phyloP scores from a whole-genome alignment of 495 filamentous ascomycete species.

The Penicillium atrosanguineum region DNA sequence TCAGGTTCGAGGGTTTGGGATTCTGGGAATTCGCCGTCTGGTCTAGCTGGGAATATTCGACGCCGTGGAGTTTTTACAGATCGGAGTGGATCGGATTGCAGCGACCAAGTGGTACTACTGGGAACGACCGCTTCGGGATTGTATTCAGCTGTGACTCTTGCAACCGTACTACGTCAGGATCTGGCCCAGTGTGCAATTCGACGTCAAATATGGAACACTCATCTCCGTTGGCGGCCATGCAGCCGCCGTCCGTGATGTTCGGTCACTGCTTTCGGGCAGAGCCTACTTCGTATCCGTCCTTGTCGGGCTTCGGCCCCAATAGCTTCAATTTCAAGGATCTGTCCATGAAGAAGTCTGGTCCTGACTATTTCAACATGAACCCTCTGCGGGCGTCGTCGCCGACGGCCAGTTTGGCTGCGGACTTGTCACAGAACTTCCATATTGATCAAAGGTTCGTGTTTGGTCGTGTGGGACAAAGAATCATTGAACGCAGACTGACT shows the following conservation, averaged over 20 bases:
- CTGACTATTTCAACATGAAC: conserved; percentile 76
- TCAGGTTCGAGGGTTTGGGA: conserved; percentile 19
- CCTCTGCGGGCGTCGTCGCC: conserved; percentile 82
- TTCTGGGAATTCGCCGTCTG: conserved; percentile 1
- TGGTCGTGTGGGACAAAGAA: not conserved
- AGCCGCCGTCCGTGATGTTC: conserved; percentile 65
- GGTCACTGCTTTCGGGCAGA: conserved; percentile 56
- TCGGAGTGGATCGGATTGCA: not conserved
- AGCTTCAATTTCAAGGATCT: conserved; percentile 72
- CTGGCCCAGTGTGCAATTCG: conserved; percentile 10
- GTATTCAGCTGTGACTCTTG: not conserved
- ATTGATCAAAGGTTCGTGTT: conserved; percentile 77
- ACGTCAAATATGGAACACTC: conserved; percentile 75
- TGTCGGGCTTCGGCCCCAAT: conserved; percentile 58
- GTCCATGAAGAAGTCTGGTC: conserved; percentile 61
- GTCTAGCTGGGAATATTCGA: conserved; percentile 7
- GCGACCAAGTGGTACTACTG: not conserved
- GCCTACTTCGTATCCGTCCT: conserved; percentile 48
- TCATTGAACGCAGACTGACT: conserved; percentile 20
- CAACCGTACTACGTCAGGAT: conserved; percentile 12
- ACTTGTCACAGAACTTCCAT: conserved; percentile 95
- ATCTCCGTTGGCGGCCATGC: conserved; percentile 92
- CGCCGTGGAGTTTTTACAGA: not conserved
- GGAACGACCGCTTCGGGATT: not conserved
- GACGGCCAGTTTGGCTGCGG: conserved; percentile 82